A percentile compares a stretch with the other conserved stretches of the same genome.
Evolutionary conservation across 2,329 filamentous ascomycete genomes (phyloP).

Genomic region (Nakataea oryzae): DNA sequence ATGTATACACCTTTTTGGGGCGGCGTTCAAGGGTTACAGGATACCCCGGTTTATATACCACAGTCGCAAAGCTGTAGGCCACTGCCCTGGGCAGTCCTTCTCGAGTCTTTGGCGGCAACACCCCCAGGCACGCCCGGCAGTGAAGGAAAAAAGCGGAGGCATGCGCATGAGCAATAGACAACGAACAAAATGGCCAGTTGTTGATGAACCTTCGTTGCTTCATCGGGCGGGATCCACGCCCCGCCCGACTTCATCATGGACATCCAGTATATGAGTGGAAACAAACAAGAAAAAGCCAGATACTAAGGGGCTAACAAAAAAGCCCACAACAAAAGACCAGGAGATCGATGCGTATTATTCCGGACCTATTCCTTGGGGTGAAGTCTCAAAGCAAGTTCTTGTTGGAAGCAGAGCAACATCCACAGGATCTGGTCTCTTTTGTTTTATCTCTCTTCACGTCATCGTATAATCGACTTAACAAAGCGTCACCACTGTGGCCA

Average conservation of each 20-base stretch:
- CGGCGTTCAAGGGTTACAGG: conserved; percentile 9
- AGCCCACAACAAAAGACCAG: not conserved
- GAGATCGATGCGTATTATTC: not conserved
- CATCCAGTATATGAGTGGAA: not conserved
- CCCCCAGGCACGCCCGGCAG: too few species aligned
- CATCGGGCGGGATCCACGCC: not conserved
- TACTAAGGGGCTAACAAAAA: not conserved
- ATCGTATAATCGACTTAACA: not conserved
- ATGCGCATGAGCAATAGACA: not conserved
- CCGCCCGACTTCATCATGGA: not conserved
- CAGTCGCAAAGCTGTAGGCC: not conserved
- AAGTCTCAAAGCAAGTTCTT: not conserved
- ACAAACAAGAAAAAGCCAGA: not conserved
- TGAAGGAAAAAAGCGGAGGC: not conserved
- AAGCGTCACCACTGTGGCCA: not conserved
- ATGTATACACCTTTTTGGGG: conserved; percentile 7
- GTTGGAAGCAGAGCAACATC: not conserved
- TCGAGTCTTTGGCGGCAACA: not conserved
- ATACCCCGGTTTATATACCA: conserved; percentile 4
- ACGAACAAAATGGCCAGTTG: not conserved
- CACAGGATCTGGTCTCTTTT: not conserved
- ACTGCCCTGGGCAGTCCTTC: not conserved
- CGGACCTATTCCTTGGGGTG: not conserved
- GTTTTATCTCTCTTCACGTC: not conserved
- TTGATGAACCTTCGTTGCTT: not conserved